Base-by-base conservation (phyloP, 371 early-diverging fungal genomes). In the Mucor saturninus region DNA sequence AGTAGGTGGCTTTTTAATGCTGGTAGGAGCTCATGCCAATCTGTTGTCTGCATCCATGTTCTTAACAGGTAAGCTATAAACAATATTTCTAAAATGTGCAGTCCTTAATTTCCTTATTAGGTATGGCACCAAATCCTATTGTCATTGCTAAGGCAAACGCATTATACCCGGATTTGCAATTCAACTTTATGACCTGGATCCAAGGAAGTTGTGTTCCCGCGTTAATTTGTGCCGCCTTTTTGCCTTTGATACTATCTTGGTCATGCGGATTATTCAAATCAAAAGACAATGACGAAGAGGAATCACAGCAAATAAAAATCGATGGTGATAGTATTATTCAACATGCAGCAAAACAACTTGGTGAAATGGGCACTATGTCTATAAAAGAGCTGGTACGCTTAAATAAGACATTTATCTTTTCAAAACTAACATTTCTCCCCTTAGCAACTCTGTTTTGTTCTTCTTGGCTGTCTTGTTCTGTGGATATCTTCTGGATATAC, bases 51-150 rank as follows among this genome's bases (percentile, higher is more conserved):
- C 90, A 9, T 86, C 88, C 49, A 70, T 88, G 72, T 89, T 79
- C 68, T 65, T 88, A 30, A 89, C 89, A 3, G 88, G 80, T 73
- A 67, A 67, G 40, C 4, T 37, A 8, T 48, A n/a, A n/a, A 39
- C 6, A 29, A 14, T 37, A 32, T 9, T 5, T 11, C 6, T 26
- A 51, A 15, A 53, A 43, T 14, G 21, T 21, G 21, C 21, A 1
- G 21, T 21, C 21, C 1, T 21, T 21, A 21, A 21, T 21, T 21
- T 21, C 21, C 21, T 7, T 55, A 2, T 7, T 50, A 79, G 80
- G 89, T 6, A 89, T 89, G 87, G 90, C 90, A 2, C 79, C 88
- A 1, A 89, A 89, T 61, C 89, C 90, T 13, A 77, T 89, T 40
- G 82, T 89, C 0, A 61, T 83, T n/a, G 68, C 69, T 52, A 83